Evolutionary conservation across 352 stramenopile genomes (phyloP), one percentile per base, ranked within the genome.

Genomic region (Globisporangium takayamanum): DNA sequence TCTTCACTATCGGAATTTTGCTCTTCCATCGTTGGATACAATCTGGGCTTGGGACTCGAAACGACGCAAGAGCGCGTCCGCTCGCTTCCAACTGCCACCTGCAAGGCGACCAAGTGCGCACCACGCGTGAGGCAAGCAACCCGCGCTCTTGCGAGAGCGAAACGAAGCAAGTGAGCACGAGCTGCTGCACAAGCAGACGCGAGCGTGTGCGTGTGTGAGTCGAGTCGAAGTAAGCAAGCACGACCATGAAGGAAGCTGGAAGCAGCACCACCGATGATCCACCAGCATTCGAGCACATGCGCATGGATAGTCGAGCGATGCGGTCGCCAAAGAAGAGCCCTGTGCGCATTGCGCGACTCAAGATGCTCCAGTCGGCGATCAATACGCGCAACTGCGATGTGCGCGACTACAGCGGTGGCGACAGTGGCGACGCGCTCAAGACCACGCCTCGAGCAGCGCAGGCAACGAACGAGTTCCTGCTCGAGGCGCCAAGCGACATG

Each of bases 311-410:
- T 11, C 11, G 37, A 26, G 12, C 44, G 7, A 16, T 20, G n/a
- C 63, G 66, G 3, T 87, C 83, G 45, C 74, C 78, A 41, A 88
- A 87, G 62, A 86, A 78, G 53, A 90, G 75, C 42, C 82, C 84
- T 12, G 82, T 90, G 56, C 80, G 82, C 5, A 81, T 92, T 28
- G 80, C 78, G 14, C 63, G 84, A 10, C 73, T 94, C 22, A 90
- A 92, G 59, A 92, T 92, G 77, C 69, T 94, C 44, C 84, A 92
- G 63, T 81, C 73, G 12, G 80, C 84, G 10, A 90, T 94, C 69
- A 88, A 91, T 54, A 82, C 82, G 2, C 77, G 80, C 44, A 89
- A 89, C 50, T 89, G 80, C 57, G 75, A 89, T 33, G 51, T 89
- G 6, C 76, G 76, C 20, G 78, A 89, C 48, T 65, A 75, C 37